These are phyloP conservation scores for Entamoeba nuttalli DNA, from an alignment of 208 protist species.

Conservation along the genomic window DNA sequence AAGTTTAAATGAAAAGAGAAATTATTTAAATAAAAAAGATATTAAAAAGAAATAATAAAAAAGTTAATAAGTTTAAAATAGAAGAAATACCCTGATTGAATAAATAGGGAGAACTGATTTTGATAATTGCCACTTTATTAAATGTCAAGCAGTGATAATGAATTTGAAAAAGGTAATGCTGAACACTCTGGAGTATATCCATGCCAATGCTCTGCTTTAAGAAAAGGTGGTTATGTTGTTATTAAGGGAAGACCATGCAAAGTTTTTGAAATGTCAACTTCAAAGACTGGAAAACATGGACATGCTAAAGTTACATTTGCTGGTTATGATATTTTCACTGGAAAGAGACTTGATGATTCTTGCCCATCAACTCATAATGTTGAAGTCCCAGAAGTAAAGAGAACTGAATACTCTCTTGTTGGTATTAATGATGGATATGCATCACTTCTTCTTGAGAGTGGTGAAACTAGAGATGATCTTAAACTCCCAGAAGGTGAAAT, in stretches of 20 bases:
- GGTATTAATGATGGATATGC: conserved; percentile 16
- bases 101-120: too few relatives aligned
- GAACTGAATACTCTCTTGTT: conserved; percentile 13
- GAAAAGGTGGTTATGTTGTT: neutral
- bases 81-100: too few relatives aligned
- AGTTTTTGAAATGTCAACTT: conserved; percentile 7
- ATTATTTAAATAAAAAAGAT: too few relatives aligned
- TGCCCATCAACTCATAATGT: conserved; percentile 24
- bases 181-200: neutral
- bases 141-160: neutral
- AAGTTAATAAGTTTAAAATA: too few relatives aligned
- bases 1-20: too few relatives aligned
- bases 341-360: conserved; percentile 21
- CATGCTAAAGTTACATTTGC: conserved; percentile 22
- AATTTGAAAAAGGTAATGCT: neutral
- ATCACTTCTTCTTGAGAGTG: neutral
- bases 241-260: conserved; percentile 31
- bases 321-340: conserved; percentile 29
- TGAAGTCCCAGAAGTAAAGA: conserved; percentile 11
- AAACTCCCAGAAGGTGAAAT: conserved; percentile 20
- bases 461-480: conserved; percentile 17
- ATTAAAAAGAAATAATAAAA: too few relatives aligned
- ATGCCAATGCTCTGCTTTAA: neutral
- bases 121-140: too few relatives aligned
- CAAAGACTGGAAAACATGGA: conserved; percentile 38